Percentiles rank a stretch among this genome's conserved stretches.
Evolutionary conservation across 192 early-diverging fungal genomes (phyloP).

Genomic region (Mortierella antarctica): DNA sequence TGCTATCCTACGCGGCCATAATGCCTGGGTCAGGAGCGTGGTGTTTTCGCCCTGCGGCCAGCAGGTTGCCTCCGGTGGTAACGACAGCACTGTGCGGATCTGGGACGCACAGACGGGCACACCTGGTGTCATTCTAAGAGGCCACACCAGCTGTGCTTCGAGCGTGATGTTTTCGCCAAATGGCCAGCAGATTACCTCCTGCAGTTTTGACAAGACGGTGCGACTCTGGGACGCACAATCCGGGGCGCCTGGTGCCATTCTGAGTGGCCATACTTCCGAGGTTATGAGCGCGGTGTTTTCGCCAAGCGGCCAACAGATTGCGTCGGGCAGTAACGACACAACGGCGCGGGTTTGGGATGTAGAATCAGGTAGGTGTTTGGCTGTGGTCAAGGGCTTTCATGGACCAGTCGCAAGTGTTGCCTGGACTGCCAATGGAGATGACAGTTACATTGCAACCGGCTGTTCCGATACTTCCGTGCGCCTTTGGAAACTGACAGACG

Average conservation of each 20-base stretch:
- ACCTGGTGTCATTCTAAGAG: neutral
- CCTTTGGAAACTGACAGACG: constrained; percentile 3
- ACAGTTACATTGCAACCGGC: constrained; percentile 9
- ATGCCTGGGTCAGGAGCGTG: neutral
- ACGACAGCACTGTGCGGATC: neutral
- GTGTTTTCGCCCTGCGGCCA: neutral
- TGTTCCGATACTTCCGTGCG: neutral
- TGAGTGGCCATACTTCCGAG: no score
- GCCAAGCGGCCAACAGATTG: no score
- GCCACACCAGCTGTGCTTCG: neutral
- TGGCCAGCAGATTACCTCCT: neutral
- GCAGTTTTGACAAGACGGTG: neutral
- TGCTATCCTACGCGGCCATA: neutral
- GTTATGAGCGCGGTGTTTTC: no score
- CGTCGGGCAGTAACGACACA: no score
- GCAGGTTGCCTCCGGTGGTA: neutral
- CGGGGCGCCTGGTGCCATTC: no score
- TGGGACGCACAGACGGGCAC: neutral
- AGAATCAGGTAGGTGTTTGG: constrained; percentile 4
- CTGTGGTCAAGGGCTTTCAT: constrained; percentile 5
- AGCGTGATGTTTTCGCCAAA: neutral
- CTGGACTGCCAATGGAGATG: constrained; percentile 1
- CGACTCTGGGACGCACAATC: no score
- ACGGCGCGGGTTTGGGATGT: neutral
- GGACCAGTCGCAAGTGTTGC: constrained; percentile 4